phyloP scores from a whole-genome alignment of 441 rosid species.

The Corymbia calophylla region DNA sequence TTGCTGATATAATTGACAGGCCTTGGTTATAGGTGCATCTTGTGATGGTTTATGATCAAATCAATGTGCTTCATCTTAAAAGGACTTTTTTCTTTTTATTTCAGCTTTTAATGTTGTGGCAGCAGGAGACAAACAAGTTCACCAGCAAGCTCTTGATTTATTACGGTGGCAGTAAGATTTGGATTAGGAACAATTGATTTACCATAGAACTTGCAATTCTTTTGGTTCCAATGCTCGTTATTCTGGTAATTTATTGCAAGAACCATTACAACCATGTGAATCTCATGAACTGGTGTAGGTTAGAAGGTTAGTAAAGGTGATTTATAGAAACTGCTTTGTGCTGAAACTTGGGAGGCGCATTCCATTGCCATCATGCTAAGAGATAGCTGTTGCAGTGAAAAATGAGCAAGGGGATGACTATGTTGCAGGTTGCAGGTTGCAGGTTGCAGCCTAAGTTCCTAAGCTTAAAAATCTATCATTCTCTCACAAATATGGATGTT shows the following conservation, averaged over 20 bases:
- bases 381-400: not conserved
- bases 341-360: not conserved
- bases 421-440: not conserved
- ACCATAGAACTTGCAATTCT: not conserved
- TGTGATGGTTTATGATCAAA: not conserved
- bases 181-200: not conserved
- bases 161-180: conserved; percentile 45
- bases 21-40: not conserved
- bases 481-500: not conserved
- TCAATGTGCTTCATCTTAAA: not conserved
- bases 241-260: not conserved
- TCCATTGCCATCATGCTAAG: not conserved
- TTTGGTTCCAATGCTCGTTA: not conserved
- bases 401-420: not conserved
- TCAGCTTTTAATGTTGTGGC: conserved; percentile 89
- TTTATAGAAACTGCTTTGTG: not conserved
- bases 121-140: conserved; percentile 73
- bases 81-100: conserved; percentile 1
- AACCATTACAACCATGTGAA: not conserved
- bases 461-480: not conserved
- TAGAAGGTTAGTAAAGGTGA: not conserved
- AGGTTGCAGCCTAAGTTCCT: not conserved
- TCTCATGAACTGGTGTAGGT: not conserved
- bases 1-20: not conserved
- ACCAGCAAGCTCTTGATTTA: conserved; percentile 56